Percentiles rank a stretch among this genome's conserved stretches.
Conservation (phyloP, 2,329 filamentous ascomycete species). For the Dothideomycetidae sp. region DNA sequence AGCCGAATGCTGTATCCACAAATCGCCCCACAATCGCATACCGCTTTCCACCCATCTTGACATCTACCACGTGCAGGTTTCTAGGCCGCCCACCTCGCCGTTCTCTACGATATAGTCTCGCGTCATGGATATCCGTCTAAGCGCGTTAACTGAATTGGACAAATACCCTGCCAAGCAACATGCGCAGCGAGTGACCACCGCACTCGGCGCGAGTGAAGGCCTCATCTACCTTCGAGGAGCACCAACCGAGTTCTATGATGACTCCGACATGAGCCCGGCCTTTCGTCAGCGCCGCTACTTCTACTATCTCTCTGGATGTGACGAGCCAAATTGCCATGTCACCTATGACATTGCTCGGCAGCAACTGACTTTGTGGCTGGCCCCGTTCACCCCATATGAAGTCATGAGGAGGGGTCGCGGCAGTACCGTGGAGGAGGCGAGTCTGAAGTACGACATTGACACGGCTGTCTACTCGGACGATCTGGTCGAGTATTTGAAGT, state of each 20-base stretch:
- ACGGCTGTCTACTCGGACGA: constrained; percentile 39
- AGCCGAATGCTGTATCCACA: too few relatives aligned
- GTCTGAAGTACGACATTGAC: constrained; percentile 66
- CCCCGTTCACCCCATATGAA: constrained; percentile 69
- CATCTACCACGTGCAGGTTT: background rate
- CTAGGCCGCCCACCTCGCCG: background rate
- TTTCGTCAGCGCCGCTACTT: constrained; percentile 61
- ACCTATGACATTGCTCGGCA: constrained; percentile 64
- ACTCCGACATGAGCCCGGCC: constrained; percentile 42
- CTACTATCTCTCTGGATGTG: constrained; percentile 83
- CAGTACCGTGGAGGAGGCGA: constrained; percentile 59
- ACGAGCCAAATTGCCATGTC: constrained; percentile 64
- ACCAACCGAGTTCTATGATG: constrained; percentile 36
- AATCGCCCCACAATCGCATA: too few relatives aligned
- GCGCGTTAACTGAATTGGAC: constrained; percentile 9
- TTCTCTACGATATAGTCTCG: background rate
- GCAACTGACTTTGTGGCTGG: constrained; percentile 76
- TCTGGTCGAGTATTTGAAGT: constrained; percentile 19
- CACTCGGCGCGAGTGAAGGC: constrained; percentile 28
- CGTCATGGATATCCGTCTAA: constrained; percentile 9
- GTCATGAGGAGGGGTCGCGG: constrained; percentile 92
- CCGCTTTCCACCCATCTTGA: too few relatives aligned
- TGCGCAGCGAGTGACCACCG: constrained; percentile 11
- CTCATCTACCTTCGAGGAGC: constrained; percentile 44
- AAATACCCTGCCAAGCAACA: constrained; percentile 15